These are phyloP conservation scores for Erigeron philadelphicus DNA, from an alignment of 140 eudicot species.

Conservation along the genomic window DNA sequence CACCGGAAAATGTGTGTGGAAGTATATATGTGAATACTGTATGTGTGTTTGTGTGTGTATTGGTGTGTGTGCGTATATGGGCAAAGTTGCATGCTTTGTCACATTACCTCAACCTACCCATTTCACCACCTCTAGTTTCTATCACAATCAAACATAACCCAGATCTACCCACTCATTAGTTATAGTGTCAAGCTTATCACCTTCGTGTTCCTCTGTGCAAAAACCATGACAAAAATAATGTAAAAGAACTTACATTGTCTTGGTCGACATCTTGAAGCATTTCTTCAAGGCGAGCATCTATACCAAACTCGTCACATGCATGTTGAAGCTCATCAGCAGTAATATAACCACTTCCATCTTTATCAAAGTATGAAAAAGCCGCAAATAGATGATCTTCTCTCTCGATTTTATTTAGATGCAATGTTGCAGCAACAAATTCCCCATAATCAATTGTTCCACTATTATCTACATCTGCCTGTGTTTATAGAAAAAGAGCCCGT, in stretches of 20 bases:
- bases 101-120: neutral
- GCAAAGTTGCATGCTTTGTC: neutral
- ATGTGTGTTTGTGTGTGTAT: too few relatives aligned
- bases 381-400: slow-evolving; percentile 81
- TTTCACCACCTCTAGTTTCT: neutral
- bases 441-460: slow-evolving; percentile 90
- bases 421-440: slow-evolving; percentile 83
- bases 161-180: neutral
- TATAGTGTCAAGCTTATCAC: neutral
- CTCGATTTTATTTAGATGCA: slow-evolving; percentile 80
- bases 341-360: slow-evolving; percentile 91
- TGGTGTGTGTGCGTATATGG: too few relatives aligned
- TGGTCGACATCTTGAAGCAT: slow-evolving; percentile 84
- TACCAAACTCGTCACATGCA: slow-evolving; percentile 79
- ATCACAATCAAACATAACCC: neutral
- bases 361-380: slow-evolving; percentile 82
- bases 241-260: slow-evolving; percentile 60
- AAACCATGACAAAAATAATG: neutral
- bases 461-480: slow-evolving; percentile 86
- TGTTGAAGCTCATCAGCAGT: slow-evolving; percentile 90
- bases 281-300: slow-evolving; percentile 66
- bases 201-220: neutral
- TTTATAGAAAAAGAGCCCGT: slow-evolving; percentile 1
- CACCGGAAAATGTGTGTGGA: too few relatives aligned
- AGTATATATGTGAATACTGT: too few relatives aligned